Conservation (phyloP, 495 filamentous ascomycete genomes). For the Amniculicola lignicola region DNA sequence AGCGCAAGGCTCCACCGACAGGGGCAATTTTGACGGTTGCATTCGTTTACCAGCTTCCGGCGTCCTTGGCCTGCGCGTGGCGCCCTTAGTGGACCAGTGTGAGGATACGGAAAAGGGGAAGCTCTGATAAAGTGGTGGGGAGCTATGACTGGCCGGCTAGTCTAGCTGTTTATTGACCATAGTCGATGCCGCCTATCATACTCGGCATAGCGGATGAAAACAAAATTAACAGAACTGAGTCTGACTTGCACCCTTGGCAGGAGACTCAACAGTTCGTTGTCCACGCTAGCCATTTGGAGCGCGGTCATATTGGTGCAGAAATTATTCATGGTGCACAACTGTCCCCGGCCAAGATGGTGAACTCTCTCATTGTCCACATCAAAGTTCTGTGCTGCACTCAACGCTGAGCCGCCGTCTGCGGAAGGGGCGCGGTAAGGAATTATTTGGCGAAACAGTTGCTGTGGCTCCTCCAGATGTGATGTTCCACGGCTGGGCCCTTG, state of each 20-base stretch:
- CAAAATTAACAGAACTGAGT: conserved; percentile 31
- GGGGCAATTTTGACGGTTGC: conserved; percentile 25
- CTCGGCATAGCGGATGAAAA: conserved; percentile 20
- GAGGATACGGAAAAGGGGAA: conserved; percentile 30
- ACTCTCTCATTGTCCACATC: no score
- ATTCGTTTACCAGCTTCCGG: conserved; percentile 18
- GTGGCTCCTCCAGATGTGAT: no score
- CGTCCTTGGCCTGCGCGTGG: conserved; percentile 21
- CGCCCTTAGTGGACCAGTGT: conserved; percentile 16
- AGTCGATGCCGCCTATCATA: conserved; percentile 16
- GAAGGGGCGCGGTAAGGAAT: no score
- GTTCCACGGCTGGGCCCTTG: no score
- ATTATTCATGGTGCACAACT: not conserved
- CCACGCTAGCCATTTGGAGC: not conserved
- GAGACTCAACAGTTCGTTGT: conserved; percentile 14
- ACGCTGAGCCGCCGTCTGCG: no score
- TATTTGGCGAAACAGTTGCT: no score
- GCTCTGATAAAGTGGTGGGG: conserved; percentile 2
- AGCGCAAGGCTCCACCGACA: not conserved
- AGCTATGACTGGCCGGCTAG: conserved; percentile 10
- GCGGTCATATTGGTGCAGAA: not conserved
- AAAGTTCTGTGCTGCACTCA: no score
- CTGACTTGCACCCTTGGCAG: conserved; percentile 10
- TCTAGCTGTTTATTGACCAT: conserved; percentile 25
- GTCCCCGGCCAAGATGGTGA: no score